Base-by-base conservation (phyloP, 495 filamentous ascomycete species). In the Alectoria sarmentosa region DNA sequence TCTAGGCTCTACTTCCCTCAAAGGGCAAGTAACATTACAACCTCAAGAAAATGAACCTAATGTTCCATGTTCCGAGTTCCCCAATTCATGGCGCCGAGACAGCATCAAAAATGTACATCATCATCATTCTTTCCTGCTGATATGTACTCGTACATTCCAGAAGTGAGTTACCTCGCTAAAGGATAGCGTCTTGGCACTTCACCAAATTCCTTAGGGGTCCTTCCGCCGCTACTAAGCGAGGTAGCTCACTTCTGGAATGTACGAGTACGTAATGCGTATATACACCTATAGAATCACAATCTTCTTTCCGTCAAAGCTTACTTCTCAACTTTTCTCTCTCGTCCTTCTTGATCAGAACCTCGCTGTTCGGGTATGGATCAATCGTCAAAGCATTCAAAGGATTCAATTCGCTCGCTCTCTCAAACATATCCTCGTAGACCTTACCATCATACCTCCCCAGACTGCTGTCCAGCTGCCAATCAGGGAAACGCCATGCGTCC, bases 391-490 rank as follows among this genome's bases (percentile, higher is more conserved):
- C 79, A 69, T 89, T 89, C 60, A 88, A 75, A 36, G 86, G 86
- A 73, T 89, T 89, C 73, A 86, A 73, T 74, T 86, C 78, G 67
- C 79, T 84, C 15, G 86, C 86, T 32, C 86, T 73, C 59, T 83
- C 73, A 76, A 88, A 88, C 72, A 89, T 77, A 73, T 88, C 86
- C 66, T 86, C 83, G 67, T 89, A 89, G 34, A 88, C 86, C 66
- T 86, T 80, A 30, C 86, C 86, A 69, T 89, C 86, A 37, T 79
- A 80, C 13, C 85, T 76, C 21, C 86, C 86, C 39, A 89, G 73
- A 68, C 80, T 83, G 68, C 79, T 83, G 67, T 89, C 86, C 14
- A 89, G 76, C 70, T 86, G 82, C 85, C 85, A 89, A 71, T 89
- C 86, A 4, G 85, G 82, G 68, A 89, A 86, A 52, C 80, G 76